Percentiles rank a stretch among this genome's conserved stretches.
These are phyloP conservation scores for Cairneyella variabilis DNA, from an alignment of 495 filamentous ascomycete genomes.

Conservation along the genomic window DNA sequence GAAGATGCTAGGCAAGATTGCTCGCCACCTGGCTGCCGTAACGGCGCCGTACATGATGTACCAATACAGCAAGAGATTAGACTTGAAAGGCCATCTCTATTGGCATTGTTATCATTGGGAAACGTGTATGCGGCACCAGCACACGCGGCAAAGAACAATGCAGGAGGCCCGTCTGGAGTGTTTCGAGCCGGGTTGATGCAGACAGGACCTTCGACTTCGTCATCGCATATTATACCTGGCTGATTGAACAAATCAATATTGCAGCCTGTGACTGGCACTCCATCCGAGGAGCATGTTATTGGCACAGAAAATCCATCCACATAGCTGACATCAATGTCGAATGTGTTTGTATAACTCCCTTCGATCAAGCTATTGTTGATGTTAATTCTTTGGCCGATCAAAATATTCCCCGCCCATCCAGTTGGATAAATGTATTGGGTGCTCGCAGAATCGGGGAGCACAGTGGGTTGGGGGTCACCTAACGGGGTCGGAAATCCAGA, in stretches of 20 bases:
- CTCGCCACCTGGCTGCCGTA: neutral
- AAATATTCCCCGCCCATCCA: neutral
- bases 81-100: constrained; percentile 2
- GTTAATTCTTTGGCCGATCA: neutral
- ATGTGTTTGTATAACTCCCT: neutral
- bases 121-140: constrained; percentile 1
- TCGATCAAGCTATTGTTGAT: neutral
- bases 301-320: constrained; percentile 1
- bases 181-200: neutral
- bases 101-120: constrained; percentile 1
- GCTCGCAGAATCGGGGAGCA: neutral
- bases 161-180: neutral
- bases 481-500: neutral
- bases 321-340: neutral
- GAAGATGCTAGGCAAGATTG: too few relatives aligned
- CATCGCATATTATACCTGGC: neutral
- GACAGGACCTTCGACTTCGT: neutral
- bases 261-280: neutral
- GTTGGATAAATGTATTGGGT: neutral
- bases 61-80: neutral
- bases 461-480: neutral
- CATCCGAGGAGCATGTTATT: constrained; percentile 1
- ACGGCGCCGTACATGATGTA: neutral
- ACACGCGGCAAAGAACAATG: neutral
- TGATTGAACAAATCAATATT: neutral